These are phyloP conservation scores for Akanthomyces lecanii DNA, from an alignment of 2,329 filamentous ascomycete genomes.

Conservation along the genomic window DNA sequence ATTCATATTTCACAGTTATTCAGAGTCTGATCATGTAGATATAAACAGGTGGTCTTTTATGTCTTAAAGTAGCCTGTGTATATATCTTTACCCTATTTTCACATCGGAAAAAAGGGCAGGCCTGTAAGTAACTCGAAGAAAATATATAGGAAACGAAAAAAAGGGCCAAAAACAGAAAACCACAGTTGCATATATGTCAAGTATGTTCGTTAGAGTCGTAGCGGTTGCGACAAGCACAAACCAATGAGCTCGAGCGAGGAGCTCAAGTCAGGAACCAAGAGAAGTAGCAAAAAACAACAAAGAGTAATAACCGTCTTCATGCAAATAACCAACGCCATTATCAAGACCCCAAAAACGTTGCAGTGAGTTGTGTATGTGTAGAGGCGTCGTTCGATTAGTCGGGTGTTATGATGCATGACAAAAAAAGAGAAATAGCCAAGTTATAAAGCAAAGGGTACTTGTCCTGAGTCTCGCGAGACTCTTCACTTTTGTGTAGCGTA, in stretches of 20 bases:
- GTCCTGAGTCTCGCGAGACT: neutral
- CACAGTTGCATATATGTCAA: constrained; percentile 8
- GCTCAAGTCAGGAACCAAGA: neutral
- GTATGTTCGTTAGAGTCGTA: constrained; percentile 14
- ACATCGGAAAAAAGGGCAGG: neutral
- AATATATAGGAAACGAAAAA: neutral
- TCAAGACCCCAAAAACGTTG: neutral
- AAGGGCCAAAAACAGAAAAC: neutral
- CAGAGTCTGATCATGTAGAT: neutral
- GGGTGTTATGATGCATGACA: constrained; percentile 1
- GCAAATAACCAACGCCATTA: constrained; percentile 10
- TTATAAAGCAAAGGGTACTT: neutral
- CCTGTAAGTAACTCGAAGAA: constrained; percentile 2
- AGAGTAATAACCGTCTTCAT: neutral
- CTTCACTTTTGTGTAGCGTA: neutral
- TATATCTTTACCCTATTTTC: neutral
- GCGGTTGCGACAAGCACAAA: neutral
- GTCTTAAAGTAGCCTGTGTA: neutral
- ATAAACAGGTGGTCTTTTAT: neutral
- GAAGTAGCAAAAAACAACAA: neutral
- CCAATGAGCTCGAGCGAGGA: neutral
- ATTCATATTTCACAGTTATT: neutral
- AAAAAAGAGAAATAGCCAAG: neutral
- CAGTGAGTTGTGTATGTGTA: neutral
- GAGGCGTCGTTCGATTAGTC: constrained; percentile 1